Evolutionary conservation across 257 asterid genomes (phyloP).

Genomic region (Forsythia viridissima): DNA sequence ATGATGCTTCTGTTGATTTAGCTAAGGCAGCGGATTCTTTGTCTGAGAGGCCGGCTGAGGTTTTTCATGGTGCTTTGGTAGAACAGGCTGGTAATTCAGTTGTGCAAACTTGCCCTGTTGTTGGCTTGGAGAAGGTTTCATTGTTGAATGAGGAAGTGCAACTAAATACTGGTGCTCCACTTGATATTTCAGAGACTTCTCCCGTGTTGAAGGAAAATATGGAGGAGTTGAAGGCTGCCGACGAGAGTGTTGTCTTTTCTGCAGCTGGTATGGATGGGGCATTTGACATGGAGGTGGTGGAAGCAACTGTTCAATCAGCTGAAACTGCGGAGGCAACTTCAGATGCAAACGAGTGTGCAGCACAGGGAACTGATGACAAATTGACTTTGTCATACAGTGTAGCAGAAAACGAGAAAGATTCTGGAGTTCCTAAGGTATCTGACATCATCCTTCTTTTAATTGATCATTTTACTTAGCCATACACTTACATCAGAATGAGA

Average conservation of each 20-base stretch:
- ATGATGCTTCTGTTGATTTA: conserved; percentile 30
- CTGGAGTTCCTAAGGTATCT: conserved; percentile 51
- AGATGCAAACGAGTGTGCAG: conserved; percentile 21
- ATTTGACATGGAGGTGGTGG: conserved; percentile 10
- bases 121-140: conserved; percentile 26
- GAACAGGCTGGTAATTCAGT: conserved; percentile 27
- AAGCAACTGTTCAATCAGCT: conserved; percentile 8
- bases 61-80: conserved; percentile 4
- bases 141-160: conserved; percentile 24
- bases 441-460: conserved; percentile 6
- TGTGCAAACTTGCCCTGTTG: conserved; percentile 24
- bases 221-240: conserved; percentile 1
- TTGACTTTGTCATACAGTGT: conserved; percentile 16
- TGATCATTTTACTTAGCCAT: conserved; percentile 1
- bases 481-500: background rate
- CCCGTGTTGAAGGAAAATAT: conserved; percentile 20
- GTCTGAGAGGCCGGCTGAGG: conserved; percentile 24
- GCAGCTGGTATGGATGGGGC: background rate
- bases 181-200: conserved; percentile 10
- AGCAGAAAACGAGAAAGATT: conserved; percentile 26
- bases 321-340: conserved; percentile 11
- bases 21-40: conserved; percentile 28
- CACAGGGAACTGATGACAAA: conserved; percentile 24
- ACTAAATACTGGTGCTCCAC: conserved; percentile 17
- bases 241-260: conserved; percentile 6